Evolutionary conservation across 148 eudicot genomes (phyloP).

Genomic region (Vaccinium corymbosum): DNA sequence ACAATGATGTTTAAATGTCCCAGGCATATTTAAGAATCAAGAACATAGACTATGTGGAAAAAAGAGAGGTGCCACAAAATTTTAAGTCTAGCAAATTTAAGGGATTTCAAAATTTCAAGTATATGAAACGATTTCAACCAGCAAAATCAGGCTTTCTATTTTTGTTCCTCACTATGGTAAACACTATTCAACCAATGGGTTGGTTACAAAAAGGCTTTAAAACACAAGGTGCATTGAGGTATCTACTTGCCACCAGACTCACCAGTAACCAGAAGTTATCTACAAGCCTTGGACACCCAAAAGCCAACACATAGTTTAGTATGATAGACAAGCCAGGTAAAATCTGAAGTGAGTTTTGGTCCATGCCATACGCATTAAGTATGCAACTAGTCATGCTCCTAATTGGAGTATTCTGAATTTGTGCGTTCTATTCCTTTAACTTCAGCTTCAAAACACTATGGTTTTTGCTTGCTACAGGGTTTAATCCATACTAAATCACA

Average conservation of each 20-base stretch:
- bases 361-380: neutral
- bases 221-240: neutral
- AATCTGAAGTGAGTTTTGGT: neutral
- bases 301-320: neutral
- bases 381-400: neutral
- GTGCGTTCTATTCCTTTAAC: neutral
- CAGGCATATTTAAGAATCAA: neutral
- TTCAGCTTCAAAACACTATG: neutral
- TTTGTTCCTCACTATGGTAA: neutral
- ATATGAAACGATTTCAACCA: neutral
- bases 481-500: constrained; percentile 2
- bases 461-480: neutral
- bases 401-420: neutral
- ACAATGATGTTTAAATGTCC: neutral
- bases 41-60: neutral
- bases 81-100: neutral
- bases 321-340: neutral
- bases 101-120: neutral
- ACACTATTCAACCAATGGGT: neutral
- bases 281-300: neutral
- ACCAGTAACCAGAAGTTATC: neutral
- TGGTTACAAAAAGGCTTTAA: neutral
- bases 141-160: neutral
- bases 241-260: neutral
- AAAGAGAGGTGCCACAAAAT: neutral